Evolutionary conservation across 2,329 filamentous ascomycete species (phyloP).

Genomic region (Beauveria brongniartii): DNA sequence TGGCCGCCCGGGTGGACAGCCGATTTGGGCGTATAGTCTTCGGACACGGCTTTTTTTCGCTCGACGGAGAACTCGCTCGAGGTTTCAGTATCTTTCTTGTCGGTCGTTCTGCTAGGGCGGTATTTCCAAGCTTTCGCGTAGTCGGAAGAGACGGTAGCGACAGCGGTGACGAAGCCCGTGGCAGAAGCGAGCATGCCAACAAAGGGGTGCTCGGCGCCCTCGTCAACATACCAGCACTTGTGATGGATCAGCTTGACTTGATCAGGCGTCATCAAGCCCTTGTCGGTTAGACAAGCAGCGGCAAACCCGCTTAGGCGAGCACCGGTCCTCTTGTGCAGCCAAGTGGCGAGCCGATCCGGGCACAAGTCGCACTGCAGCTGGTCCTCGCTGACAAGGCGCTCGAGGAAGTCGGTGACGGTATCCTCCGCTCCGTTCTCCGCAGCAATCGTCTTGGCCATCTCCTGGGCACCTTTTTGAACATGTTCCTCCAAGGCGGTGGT

Average conservation of each 20-base stretch:
- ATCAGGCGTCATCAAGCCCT: constrained; percentile 45
- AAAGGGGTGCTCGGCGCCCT: constrained; percentile 57
- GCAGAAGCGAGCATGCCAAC: constrained; percentile 58
- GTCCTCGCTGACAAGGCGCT: constrained; percentile 41
- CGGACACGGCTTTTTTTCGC: not conserved
- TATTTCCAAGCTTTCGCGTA: constrained; percentile 15
- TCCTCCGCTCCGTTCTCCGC: constrained; percentile 45
- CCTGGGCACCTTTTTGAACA: constrained; percentile 27
- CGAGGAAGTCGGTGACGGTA: constrained; percentile 46
- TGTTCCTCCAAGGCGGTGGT: constrained; percentile 41
- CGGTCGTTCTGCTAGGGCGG: not conserved
- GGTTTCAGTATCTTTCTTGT: not conserved
- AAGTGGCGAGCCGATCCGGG: constrained; percentile 50
- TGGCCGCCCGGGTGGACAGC: not conserved
- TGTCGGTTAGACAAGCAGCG: constrained; percentile 47
- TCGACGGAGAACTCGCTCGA: not conserved
- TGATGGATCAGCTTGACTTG: constrained; percentile 43
- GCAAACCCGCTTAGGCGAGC: constrained; percentile 54
- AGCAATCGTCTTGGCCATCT: constrained; percentile 44
- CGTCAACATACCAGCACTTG: constrained; percentile 54
- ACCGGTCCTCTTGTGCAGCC: constrained; percentile 51
- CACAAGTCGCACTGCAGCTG: constrained; percentile 50
- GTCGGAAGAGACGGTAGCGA: constrained; percentile 44
- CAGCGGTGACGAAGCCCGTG: constrained; percentile 55
- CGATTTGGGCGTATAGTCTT: not conserved